Evolutionary conservation across 257 asterid species (phyloP), one percentile per base, ranked within the genome.

Genomic region (Mitragyna speciosa): DNA sequence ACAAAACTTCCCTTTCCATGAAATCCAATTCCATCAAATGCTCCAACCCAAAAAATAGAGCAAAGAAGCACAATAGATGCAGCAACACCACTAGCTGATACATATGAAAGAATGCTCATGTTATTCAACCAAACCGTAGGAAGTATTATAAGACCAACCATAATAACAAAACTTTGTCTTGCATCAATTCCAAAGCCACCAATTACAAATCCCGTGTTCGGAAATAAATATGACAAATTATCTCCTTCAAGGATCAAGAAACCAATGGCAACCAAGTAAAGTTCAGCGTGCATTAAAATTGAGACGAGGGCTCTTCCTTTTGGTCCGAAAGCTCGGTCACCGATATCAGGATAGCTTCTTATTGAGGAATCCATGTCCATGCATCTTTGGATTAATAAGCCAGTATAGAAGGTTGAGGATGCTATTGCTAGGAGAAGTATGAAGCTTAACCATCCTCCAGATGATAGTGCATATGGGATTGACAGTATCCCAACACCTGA

Each of bases 381-480:
- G 76, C 97, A 94, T 85, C 90, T 85, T 64, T 91, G 82, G 0
- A 92, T 92, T 63, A 94, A 81, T 63, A 93, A 33, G 33, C 88
- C 92, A n/a, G 97, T 92, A 85, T 92, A 92, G 84, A 82, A 90
- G 15, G 94, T 78, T 45, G 88, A 84, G 51, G 77, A 77, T 2
- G 97, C 98, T 1, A 94, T 87, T 20, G 87, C 82, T 47, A 92
- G 83, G 79, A 94, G 84, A 12, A 91, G 83, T 3, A 87, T 67
- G 78, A 94, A 83, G 87, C 98, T 90, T 28, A 84, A 63, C 98
- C 98, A 94, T 3, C 98, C 98, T 1, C 97, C 97, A 12, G 96
- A 90, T 20, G 97, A 67, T 63, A 94, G 58, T 6, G 97, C 97
- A 85, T 87, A 90, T 12, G 97, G 97, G 65, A 89, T 84, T 11